Evolutionary conservation across 164 flowering plant genomes (phyloP).

Genomic region (Protea cynaroides): DNA sequence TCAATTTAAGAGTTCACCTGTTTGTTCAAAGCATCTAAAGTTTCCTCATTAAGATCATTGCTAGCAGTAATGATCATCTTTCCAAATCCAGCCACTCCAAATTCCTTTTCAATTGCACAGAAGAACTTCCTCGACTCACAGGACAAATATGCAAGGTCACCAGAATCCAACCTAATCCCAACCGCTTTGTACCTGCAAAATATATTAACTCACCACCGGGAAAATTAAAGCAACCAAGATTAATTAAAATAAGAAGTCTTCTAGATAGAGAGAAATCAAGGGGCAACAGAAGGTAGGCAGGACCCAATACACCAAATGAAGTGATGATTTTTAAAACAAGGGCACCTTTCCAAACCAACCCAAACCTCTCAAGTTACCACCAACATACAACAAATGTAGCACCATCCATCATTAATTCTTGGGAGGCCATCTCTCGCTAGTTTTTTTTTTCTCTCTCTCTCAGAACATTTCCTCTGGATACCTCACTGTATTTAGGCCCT

Average conservation of each 20-base stretch:
- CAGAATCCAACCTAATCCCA: constrained; percentile 96
- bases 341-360: too few species aligned
- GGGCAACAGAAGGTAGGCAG: too few species aligned
- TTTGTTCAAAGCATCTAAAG: constrained; percentile 94
- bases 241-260: background rate
- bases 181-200: constrained; percentile 75
- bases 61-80: constrained; percentile 83
- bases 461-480: too few species aligned
- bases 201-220: background rate
- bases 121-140: constrained; percentile 80
- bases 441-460: too few species aligned
- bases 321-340: too few species aligned
- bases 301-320: too few species aligned
- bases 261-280: too few species aligned
- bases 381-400: too few species aligned
- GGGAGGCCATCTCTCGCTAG: too few species aligned
- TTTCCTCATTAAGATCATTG: constrained; percentile 98
- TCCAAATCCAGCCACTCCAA: constrained; percentile 69
- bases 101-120: constrained; percentile 66
- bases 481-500: too few species aligned
- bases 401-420: too few species aligned
- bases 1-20: constrained; percentile 45
- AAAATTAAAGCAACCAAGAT: background rate
- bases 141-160: constrained; percentile 92
- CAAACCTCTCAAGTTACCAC: too few species aligned